Percentiles rank a stretch among this genome's conserved stretches.
These are phyloP conservation scores for Hypoxylon sp. DNA, from an alignment of 2,329 filamentous ascomycete genomes.

Conservation along the genomic window DNA sequence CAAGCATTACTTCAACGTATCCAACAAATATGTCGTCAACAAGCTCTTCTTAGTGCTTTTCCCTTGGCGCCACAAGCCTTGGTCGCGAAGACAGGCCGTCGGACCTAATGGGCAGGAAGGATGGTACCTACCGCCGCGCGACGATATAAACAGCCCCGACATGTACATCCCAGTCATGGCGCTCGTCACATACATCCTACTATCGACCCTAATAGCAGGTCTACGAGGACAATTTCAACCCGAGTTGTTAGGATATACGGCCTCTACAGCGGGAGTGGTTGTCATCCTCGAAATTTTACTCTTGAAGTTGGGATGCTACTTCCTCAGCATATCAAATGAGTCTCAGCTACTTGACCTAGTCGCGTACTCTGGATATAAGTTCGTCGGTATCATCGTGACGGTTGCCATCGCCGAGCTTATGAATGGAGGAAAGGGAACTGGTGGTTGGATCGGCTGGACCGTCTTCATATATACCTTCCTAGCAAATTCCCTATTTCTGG, in stretches of 20 bases:
- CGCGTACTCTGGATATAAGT: constrained; percentile 98
- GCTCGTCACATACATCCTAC: constrained; percentile 94
- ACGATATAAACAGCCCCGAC: constrained; percentile 97
- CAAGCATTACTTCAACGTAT: constrained; percentile 99
- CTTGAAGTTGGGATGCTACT: constrained; percentile 92
- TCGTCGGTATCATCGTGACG: constrained; percentile 94
- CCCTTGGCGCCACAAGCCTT: constrained; percentile 97
- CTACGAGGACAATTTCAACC: constrained; percentile 93
- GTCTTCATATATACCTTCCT: constrained; percentile 93
- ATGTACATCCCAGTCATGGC: constrained; percentile 99
- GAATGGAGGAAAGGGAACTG: constrained; percentile 84
- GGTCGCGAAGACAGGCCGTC: constrained; percentile 89
- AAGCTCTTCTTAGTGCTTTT: constrained; percentile 96
- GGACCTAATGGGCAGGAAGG: constrained; percentile 78
- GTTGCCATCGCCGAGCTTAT: constrained; percentile 83
- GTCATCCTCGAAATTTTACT: constrained; percentile 91
- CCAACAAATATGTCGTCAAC: constrained; percentile 94
- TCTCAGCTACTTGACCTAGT: constrained; percentile 94
- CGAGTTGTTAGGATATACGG: constrained; percentile 90
- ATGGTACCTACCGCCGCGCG: constrained; percentile 90
- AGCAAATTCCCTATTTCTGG: constrained; percentile 95
- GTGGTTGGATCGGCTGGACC: constrained; percentile 89
- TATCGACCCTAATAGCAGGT: constrained; percentile 91
- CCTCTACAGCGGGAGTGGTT: constrained; percentile 85
- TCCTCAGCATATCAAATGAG: constrained; percentile 93